These are phyloP conservation scores for Pichia rugopelliculosa DNA, from an alignment of 805 yeast genomes.

Conservation along the genomic window DNA sequence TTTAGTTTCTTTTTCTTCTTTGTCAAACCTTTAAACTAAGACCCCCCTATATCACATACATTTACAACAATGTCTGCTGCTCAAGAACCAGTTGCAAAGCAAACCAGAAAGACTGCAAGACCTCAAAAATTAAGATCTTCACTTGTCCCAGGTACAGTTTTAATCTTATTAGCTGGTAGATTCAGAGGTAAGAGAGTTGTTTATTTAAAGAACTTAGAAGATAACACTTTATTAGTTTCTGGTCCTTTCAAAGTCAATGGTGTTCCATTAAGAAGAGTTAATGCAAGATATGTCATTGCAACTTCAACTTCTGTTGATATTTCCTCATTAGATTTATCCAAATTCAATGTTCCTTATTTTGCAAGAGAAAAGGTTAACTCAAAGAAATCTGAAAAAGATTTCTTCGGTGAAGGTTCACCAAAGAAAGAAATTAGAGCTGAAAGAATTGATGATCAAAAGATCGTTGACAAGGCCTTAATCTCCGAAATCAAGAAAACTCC, in stretches of 20 bases:
- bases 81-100: conserved; percentile 82
- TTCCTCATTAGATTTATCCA: conserved; percentile 73
- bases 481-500: conserved; percentile 96
- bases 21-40: background rate
- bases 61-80: conserved; percentile 35
- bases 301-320: conserved; percentile 88
- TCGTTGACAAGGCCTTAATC: conserved; percentile 86
- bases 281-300: conserved; percentile 97
- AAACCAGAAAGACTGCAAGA: conserved; percentile 83
- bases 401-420: conserved; percentile 68
- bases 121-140: conserved; percentile 92
- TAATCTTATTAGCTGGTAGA: conserved; percentile 97
- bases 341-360: conserved; percentile 91
- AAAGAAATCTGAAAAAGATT: conserved; percentile 86
- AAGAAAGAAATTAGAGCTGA: conserved; percentile 88
- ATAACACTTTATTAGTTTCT: conserved; percentile 93
- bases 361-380: conserved; percentile 87
- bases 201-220: conserved; percentile 92
- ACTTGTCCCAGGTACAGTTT: conserved; percentile 34
- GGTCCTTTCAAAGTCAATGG: conserved; percentile 99
- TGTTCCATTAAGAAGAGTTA: conserved; percentile 99
- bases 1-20: background rate
- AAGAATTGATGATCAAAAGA: conserved; percentile 96
- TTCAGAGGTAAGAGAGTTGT: conserved; percentile 99
- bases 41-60: conserved; percentile 1